These are phyloP conservation scores for Pseudognaphalium luteoalbum DNA, from an alignment of 129 eudicot genomes.

Conservation along the genomic window DNA sequence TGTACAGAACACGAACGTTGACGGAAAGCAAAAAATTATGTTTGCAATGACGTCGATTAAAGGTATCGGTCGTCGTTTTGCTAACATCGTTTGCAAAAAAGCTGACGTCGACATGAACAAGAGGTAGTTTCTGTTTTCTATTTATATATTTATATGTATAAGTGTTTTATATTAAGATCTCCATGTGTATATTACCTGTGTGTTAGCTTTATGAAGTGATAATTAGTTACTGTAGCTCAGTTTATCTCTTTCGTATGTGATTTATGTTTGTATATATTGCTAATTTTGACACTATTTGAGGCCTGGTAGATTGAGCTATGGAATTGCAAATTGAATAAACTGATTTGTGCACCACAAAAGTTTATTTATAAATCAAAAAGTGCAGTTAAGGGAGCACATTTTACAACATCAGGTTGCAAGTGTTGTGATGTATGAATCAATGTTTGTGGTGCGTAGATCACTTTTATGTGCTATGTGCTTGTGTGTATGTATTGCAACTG, in stretches of 20 bases:
- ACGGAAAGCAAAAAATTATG: slow-evolving; percentile 69
- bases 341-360: neutral
- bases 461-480: neutral
- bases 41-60: slow-evolving; percentile 68
- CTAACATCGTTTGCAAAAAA: slow-evolving; percentile 69
- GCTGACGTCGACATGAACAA: slow-evolving; percentile 77
- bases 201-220: no score
- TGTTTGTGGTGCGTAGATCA: neutral
- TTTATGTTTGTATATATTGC: neutral
- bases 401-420: neutral
- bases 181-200: no score
- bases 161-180: neutral
- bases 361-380: no score
- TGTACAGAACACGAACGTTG: slow-evolving; percentile 71
- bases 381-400: neutral
- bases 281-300: neutral
- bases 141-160: neutral
- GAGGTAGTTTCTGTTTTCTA: slow-evolving; percentile 29
- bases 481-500: neutral
- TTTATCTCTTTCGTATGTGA: neutral
- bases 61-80: slow-evolving; percentile 71
- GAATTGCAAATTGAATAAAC: neutral
- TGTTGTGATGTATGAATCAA: neutral
- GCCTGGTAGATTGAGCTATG: neutral
- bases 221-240: no score